phyloP scores from a whole-genome alignment of 495 filamentous ascomycete species.

The Cercophora scortea region DNA sequence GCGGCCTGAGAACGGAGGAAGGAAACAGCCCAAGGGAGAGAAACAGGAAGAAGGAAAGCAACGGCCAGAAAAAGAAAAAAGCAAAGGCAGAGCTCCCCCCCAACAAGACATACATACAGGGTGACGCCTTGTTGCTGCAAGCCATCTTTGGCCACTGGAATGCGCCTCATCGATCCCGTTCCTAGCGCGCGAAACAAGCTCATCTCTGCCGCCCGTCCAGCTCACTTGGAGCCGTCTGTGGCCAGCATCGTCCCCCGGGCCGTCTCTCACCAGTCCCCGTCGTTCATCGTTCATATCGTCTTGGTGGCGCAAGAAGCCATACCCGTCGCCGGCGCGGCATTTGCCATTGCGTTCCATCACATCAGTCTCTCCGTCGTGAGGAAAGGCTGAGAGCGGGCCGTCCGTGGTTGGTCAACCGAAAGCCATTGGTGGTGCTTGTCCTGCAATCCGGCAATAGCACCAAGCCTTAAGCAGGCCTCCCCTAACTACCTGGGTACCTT shows the following conservation, averaged over 20 bases:
- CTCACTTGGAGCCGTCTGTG: too few species aligned
- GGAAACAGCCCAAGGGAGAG: not conserved
- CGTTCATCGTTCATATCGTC: not conserved
- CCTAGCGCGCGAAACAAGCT: conserved; percentile 12
- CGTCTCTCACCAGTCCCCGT: not conserved
- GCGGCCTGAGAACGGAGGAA: too few species aligned
- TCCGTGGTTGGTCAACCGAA: conserved; percentile 20
- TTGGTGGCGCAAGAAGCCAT: conserved; percentile 9
- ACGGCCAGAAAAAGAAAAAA: not conserved
- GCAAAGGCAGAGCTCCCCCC: not conserved
- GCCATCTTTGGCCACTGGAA: not conserved
- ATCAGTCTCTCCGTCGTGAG: not conserved
- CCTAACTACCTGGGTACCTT: not conserved
- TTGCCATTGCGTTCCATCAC: conserved; percentile 11
- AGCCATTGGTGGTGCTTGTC: conserved; percentile 14
- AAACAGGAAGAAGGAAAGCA: not conserved
- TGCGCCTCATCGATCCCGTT: conserved; percentile 11
- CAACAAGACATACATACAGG: not conserved
- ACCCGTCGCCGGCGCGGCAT: conserved; percentile 11
- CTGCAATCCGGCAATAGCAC: conserved; percentile 17
- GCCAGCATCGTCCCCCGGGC: too few species aligned
- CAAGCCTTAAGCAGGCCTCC: conserved; percentile 4
- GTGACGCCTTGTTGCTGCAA: too few species aligned
- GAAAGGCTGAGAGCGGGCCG: conserved; percentile 13
- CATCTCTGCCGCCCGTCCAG: conserved; percentile 7